A percentile compares a stretch with the other conserved stretches of the same genome.
Conservation (phyloP, 169 alveolate genomes). For the Miamiensis avidus region DNA sequence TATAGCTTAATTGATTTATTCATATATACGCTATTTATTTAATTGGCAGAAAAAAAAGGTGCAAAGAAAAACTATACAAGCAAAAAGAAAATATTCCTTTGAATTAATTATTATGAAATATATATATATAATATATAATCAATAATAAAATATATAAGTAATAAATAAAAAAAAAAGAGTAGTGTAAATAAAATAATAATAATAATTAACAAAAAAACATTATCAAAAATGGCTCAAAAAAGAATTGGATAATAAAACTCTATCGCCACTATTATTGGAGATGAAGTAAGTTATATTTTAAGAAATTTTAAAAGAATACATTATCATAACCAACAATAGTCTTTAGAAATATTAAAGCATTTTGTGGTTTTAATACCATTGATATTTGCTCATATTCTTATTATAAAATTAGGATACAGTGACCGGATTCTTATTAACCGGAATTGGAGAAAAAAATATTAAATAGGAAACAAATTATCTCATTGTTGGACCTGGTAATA, state of each 20-base stretch:
- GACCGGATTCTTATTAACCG: slow-evolving; percentile 89
- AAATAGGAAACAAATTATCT: slow-evolving; percentile 82
- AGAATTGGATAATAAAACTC: neutral
- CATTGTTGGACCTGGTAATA: slow-evolving; percentile 67
- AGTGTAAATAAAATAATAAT: too few species aligned
- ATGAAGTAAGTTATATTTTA: slow-evolving; percentile 2
- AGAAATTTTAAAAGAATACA: neutral
- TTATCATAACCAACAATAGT: neutral
- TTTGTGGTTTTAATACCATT: neutral
- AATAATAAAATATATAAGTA: too few species aligned
- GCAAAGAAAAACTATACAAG: too few species aligned
- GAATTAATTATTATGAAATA: neutral
- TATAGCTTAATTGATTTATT: too few species aligned
- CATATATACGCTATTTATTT: too few species aligned
- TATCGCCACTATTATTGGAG: slow-evolving; percentile 28
- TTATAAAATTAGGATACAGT: slow-evolving; percentile 75
- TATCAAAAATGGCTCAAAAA: neutral
- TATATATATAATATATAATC: too few species aligned
- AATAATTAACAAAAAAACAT: too few species aligned
- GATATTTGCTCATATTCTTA: neutral
- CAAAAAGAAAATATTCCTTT: neutral
- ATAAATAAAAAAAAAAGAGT: too few species aligned
- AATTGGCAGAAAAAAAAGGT: too few species aligned
- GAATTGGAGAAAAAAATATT: slow-evolving; percentile 88
- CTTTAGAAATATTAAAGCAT: neutral